A percentile compares a stretch with the other conserved stretches of the same genome.
phyloP scores from a whole-genome alignment of 116 monocot genomes.

The Zostera marina region DNA sequence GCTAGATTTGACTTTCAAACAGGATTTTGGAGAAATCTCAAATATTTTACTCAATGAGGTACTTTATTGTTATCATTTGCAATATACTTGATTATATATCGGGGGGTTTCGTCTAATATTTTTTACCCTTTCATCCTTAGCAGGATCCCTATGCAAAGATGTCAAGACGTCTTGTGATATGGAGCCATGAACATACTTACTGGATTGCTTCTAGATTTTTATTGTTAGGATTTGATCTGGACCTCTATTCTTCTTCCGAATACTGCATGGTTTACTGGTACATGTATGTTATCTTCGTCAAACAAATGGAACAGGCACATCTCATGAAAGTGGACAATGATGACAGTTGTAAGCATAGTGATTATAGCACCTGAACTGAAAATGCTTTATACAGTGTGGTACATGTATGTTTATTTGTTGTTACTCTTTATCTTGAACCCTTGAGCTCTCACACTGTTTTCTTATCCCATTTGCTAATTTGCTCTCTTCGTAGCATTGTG shows the following conservation, averaged over 20 bases:
- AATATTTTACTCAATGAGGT: conserved; percentile 46
- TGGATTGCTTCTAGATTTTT: conserved; percentile 96
- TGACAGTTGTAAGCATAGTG: conserved; percentile 31
- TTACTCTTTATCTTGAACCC: neutral
- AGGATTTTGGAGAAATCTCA: conserved; percentile 34
- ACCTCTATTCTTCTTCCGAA: conserved; percentile 67
- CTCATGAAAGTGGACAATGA: conserved; percentile 20
- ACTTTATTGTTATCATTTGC: neutral
- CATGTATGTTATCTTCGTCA: conserved; percentile 61
- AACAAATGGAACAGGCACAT: conserved; percentile 66
- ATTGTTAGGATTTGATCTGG: conserved; percentile 78
- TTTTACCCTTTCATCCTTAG: conserved; percentile 4
- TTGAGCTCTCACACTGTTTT: neutral
- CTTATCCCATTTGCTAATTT: no score
- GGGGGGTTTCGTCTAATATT: conserved; percentile 2
- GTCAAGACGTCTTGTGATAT: conserved; percentile 54
- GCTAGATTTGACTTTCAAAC: conserved; percentile 65
- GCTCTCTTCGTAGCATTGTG: no score
- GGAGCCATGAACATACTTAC: conserved; percentile 74
- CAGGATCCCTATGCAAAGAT: conserved; percentile 50
- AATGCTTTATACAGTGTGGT: neutral
- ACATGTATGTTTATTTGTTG: neutral
- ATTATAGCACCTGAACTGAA: neutral
- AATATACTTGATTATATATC: neutral
- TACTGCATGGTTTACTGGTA: conserved; percentile 99